Base-by-base conservation (phyloP, 352 stramenopile species). In the Phytophthora boehmeriae region DNA sequence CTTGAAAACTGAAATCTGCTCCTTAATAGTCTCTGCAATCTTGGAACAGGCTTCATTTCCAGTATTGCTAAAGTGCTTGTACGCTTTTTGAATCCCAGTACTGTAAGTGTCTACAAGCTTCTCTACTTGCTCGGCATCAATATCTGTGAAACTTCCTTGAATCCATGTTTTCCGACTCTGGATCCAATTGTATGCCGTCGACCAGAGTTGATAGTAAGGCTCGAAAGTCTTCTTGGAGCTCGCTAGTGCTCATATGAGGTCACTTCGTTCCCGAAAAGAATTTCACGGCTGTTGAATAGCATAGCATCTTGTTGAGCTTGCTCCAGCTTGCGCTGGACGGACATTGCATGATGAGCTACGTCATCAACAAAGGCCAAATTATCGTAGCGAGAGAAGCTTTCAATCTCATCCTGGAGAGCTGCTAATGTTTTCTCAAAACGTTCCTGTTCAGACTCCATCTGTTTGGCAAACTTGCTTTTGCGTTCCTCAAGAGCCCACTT, bases 371-470 rank as follows among this genome's bases (percentile, higher is more conserved):
- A 88, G 5, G 78, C 80, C 13, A 98, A 54, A 41, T 97, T 95
- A 43, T 96, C 82, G 60, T 96, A 97, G 10, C 86, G 77, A 2
- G 76, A 69, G 32, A 97, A 95, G 32, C 79, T 92, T n/a, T 95
- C 84, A 27, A 97, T 92, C 54, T 98, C 94, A 17, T 96, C 75
- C 35, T 96, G 68, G 8, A 98, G 45, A 17, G 79, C 66, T 8
- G 68, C 59, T 4, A 98, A 66, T 8, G 83, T 90, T 54, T 97
- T 93, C 9, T 96, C 84, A 59, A 98, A 98, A 0, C 89, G 81
- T 41, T 96, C 85, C 62, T 98, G 95, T 61, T 98, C 95, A 0
- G 91, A 90, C 47, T 97, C 86, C 93, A 98, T 98, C 50, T 97
- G 87, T 50, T 96, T 93, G 5, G 91, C 77, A 57, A 97, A 98